These are phyloP conservation scores for Nyssa sinensis DNA, from an alignment of 148 eudicot species.

Conservation along the genomic window DNA sequence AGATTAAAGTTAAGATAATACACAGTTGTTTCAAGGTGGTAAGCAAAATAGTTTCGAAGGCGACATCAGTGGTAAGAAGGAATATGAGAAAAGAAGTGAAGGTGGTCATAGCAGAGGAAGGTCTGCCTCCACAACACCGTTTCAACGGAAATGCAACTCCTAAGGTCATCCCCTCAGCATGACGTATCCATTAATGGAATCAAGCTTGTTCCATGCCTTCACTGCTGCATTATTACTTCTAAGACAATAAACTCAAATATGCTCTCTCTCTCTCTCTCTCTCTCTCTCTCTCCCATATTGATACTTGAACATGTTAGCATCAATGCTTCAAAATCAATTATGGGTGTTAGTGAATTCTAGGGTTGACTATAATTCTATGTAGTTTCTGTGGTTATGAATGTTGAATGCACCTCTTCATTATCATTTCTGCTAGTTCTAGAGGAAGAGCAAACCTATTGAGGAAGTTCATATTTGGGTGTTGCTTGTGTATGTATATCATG, in stretches of 20 bases:
- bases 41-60: background rate
- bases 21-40: background rate
- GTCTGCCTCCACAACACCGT: background rate
- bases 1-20: slow-evolving; percentile 12
- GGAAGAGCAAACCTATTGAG: background rate
- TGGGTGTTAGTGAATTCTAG: background rate
- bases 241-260: background rate
- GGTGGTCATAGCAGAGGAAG: slow-evolving; percentile 13
- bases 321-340: background rate
- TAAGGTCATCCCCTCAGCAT: background rate
- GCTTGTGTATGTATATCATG: background rate
- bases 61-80: slow-evolving; percentile 1
- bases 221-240: background rate
- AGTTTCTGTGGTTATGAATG: background rate
- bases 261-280: background rate
- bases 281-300: background rate
- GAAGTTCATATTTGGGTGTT: background rate
- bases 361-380: background rate
- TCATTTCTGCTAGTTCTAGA: background rate
- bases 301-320: background rate
- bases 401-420: slow-evolving; percentile 1
- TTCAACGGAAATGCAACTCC: background rate
- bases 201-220: background rate
- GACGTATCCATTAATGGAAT: background rate
- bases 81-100: background rate